phyloP scores from a whole-genome alignment of 768 basidiomycete species.

The Rhizopogon rudus region DNA sequence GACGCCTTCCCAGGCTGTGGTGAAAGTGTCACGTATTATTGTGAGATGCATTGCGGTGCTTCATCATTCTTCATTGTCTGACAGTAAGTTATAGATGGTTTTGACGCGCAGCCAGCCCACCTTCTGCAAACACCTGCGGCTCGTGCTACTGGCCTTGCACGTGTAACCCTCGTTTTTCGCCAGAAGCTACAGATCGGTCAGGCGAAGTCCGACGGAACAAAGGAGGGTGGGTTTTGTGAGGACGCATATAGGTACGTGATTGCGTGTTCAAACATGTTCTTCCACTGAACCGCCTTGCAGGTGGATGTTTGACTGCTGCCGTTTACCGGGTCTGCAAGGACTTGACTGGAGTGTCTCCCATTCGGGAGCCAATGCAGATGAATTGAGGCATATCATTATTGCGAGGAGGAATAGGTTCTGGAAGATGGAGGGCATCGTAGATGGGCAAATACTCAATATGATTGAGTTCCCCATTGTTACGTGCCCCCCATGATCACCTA shows the following conservation, averaged over 20 bases:
- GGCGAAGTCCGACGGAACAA: slow-evolving; percentile 59
- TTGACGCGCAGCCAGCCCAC: slow-evolving; percentile 59
- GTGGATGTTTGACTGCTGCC: slow-evolving; percentile 93
- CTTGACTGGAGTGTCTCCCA: slow-evolving; percentile 75
- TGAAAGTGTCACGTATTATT: slow-evolving; percentile 92
- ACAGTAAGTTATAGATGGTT: slow-evolving; percentile 57
- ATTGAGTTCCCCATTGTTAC: slow-evolving; percentile 29
- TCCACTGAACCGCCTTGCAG: slow-evolving; percentile 28
- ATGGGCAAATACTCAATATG: slow-evolving; percentile 57
- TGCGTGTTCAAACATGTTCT: neutral
- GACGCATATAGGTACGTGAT: slow-evolving; percentile 68
- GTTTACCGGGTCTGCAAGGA: slow-evolving; percentile 68
- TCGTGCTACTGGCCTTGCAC: slow-evolving; percentile 68
- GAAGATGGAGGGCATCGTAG: slow-evolving; percentile 61
- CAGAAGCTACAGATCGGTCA: slow-evolving; percentile 61
- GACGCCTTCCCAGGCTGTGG: slow-evolving; percentile 51
- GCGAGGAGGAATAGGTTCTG: slow-evolving; percentile 83
- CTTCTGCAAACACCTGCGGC: slow-evolving; percentile 52
- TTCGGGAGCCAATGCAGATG: slow-evolving; percentile 39
- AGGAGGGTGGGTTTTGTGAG: slow-evolving; percentile 76
- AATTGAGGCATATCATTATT: slow-evolving; percentile 77
- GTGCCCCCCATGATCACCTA: slow-evolving; percentile 22
- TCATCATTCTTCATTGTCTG: slow-evolving; percentile 28
- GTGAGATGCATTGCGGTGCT: slow-evolving; percentile 44
- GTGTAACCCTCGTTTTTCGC: slow-evolving; percentile 71